Conservation (phyloP, 495 filamentous ascomycete genomes). For the Aspergillus asperescens region DNA sequence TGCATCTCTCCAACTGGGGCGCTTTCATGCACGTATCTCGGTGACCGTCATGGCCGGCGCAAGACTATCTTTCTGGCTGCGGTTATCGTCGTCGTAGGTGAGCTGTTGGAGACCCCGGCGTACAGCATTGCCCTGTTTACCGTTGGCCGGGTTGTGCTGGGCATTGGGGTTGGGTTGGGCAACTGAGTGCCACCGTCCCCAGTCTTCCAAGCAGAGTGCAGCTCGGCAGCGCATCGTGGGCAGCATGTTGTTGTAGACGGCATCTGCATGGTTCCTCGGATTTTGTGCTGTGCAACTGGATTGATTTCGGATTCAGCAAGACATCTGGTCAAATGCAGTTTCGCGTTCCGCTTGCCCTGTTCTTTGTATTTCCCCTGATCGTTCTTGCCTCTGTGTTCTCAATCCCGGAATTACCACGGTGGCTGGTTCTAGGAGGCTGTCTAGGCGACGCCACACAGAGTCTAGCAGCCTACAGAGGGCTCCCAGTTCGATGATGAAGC, state of each 20-base stretch:
- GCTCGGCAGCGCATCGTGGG: conserved; percentile 34
- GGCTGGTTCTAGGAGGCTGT: conserved; percentile 35
- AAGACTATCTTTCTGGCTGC: conserved; percentile 49
- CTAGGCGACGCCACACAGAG: conserved; percentile 27
- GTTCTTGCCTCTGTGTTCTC: conserved; percentile 39
- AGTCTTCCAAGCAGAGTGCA: conserved; percentile 44
- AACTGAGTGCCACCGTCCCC: conserved; percentile 55
- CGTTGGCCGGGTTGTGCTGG: conserved; percentile 49
- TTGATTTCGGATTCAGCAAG: conserved; percentile 52
- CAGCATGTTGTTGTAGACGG: conserved; percentile 44
- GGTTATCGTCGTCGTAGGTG: conserved; percentile 45
- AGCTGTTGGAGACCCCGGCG: conserved; percentile 45
- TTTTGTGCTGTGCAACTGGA: conserved; percentile 59
- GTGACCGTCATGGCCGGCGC: conserved; percentile 50
- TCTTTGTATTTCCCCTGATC: conserved; percentile 44
- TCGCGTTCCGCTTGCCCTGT: conserved; percentile 45
- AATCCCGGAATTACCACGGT: conserved; percentile 50
- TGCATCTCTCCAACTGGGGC: too few relatives aligned
- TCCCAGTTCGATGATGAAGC: too few relatives aligned
- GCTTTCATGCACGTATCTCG: conserved; percentile 30
- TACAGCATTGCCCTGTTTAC: conserved; percentile 31
- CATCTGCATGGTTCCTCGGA: conserved; percentile 53
- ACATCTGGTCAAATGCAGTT: conserved; percentile 39
- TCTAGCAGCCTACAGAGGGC: conserved; percentile 33
- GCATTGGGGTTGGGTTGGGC: conserved; percentile 55